phyloP scores from a whole-genome alignment of 495 filamentous ascomycete genomes.

The Aspergillus cristatus region DNA sequence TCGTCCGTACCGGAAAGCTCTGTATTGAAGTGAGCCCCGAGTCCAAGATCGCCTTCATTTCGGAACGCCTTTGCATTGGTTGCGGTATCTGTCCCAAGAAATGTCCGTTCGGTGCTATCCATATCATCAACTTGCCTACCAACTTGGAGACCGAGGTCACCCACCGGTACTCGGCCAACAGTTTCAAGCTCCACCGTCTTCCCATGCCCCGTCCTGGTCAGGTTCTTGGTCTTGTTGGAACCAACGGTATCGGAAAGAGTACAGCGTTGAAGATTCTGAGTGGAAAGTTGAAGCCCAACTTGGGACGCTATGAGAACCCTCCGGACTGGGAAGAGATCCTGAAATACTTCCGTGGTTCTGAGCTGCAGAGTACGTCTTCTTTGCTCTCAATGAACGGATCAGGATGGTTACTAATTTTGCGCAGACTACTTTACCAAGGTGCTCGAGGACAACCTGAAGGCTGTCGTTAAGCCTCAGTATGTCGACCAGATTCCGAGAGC shows the following conservation, averaged over 20 bases:
- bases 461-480: slow-evolving; percentile 97
- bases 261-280: slow-evolving; percentile 96
- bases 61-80: slow-evolving; percentile 88
- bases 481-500: slow-evolving; percentile 95
- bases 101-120: slow-evolving; percentile 97
- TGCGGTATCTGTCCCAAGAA: slow-evolving; percentile 99
- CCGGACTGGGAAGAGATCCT: slow-evolving; percentile 99
- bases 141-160: slow-evolving; percentile 97
- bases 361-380: slow-evolving; percentile 72
- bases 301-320: slow-evolving; percentile 89
- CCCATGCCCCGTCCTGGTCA: slow-evolving; percentile 93
- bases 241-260: slow-evolving; percentile 99
- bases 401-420: slow-evolving; percentile 5
- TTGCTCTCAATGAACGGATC: background rate
- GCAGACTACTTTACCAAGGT: slow-evolving; percentile 97
- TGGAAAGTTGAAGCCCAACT: slow-evolving; percentile 95
- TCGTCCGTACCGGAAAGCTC: slow-evolving; percentile 93
- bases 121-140: slow-evolving; percentile 98
- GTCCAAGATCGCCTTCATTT: slow-evolving; percentile 97
- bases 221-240: slow-evolving; percentile 94
- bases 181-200: slow-evolving; percentile 96
- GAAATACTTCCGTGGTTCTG: slow-evolving; percentile 94
- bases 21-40: slow-evolving; percentile 88
- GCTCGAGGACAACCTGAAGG: slow-evolving; percentile 90
- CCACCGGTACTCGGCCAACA: slow-evolving; percentile 97